phyloP scores from a whole-genome alignment of 1,284 basidiomycete genomes.

The Ustilago lituana region DNA sequence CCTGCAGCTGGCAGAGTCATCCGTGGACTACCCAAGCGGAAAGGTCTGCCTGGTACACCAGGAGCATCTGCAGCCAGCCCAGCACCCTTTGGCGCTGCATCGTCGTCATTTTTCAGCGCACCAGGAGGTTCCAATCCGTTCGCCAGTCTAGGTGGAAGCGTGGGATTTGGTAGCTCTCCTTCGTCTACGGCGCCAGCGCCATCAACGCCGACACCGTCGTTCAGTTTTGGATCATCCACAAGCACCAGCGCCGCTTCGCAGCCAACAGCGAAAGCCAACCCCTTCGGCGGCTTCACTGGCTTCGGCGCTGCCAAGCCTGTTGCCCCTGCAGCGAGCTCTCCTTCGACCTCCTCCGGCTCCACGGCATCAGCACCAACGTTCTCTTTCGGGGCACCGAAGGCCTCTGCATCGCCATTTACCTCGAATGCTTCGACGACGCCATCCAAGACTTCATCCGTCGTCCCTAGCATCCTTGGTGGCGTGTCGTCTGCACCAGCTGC shows the following conservation, averaged over 20 bases:
- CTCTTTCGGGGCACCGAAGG: not conserved
- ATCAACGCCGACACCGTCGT: constrained; percentile 15
- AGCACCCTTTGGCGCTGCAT: constrained; percentile 9
- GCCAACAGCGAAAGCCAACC: constrained; percentile 23
- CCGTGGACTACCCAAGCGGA: constrained; percentile 35
- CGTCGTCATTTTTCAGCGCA: constrained; percentile 16
- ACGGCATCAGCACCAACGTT: constrained; percentile 10
- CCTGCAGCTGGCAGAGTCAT: constrained; percentile 38
- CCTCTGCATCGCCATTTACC: constrained; percentile 7
- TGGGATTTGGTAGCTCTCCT: constrained; percentile 20
- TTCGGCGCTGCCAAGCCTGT: constrained; percentile 28
- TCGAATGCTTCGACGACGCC: constrained; percentile 12
- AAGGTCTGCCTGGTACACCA: constrained; percentile 17
- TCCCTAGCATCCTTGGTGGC: constrained; percentile 12
- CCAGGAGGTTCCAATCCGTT: constrained; percentile 31
- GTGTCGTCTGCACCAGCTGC: constrained; percentile 10
- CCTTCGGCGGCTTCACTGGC: constrained; percentile 33
- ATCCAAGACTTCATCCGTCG: constrained; percentile 20
- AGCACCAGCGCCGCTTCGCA: constrained; percentile 8
- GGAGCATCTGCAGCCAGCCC: constrained; percentile 16
- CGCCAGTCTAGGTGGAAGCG: constrained; percentile 17
- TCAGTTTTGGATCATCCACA: constrained; percentile 24
- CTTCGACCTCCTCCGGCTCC: constrained; percentile 3
- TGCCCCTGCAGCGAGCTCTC: constrained; percentile 8
- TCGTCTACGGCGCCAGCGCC: constrained; percentile 9